These are phyloP conservation scores for Talinum fruticosum DNA, from an alignment of 148 eudicot species.

Conservation along the genomic window DNA sequence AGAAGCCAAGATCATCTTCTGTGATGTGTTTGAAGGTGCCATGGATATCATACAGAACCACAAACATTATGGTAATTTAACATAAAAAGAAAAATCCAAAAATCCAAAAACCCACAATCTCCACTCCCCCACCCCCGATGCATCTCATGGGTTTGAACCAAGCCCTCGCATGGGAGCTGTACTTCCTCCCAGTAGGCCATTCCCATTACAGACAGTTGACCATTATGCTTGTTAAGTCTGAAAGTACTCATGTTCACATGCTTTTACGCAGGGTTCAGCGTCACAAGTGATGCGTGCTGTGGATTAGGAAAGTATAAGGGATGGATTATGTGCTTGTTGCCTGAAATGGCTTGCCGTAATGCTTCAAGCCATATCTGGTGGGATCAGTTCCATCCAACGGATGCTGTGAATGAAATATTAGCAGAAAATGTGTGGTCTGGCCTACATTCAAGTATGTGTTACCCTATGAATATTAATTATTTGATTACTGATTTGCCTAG, in stretches of 20 bases:
- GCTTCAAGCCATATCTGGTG: slow-evolving; percentile 89
- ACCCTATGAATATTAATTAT: slow-evolving; percentile 70
- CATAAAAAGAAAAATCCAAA: not conserved
- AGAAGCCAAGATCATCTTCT: slow-evolving; percentile 59
- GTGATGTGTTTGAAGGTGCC: slow-evolving; percentile 71
- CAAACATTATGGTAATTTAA: slow-evolving; percentile 48
- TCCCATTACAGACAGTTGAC: no score
- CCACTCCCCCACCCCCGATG: no score
- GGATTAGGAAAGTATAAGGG: slow-evolving; percentile 83
- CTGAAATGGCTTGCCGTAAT: slow-evolving; percentile 77
- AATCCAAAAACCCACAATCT: no score
- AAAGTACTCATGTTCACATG: not conserved
- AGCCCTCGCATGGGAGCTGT: no score
- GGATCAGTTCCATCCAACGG: slow-evolving; percentile 95
- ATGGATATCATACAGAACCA: slow-evolving; percentile 69
- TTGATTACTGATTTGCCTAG: slow-evolving; percentile 33
- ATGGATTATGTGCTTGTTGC: slow-evolving; percentile 65
- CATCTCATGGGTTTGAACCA: no score
- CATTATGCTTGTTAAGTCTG: no score
- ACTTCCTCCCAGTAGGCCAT: no score
- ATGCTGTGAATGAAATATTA: slow-evolving; percentile 66
- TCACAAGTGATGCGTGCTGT: slow-evolving; percentile 73
- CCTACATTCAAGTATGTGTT: slow-evolving; percentile 70
- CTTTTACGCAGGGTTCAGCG: slow-evolving; percentile 54
- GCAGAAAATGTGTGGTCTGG: slow-evolving; percentile 89